These are phyloP conservation scores for Helotiales sp. DNA, from an alignment of 2,329 filamentous ascomycete species.

Conservation along the genomic window DNA sequence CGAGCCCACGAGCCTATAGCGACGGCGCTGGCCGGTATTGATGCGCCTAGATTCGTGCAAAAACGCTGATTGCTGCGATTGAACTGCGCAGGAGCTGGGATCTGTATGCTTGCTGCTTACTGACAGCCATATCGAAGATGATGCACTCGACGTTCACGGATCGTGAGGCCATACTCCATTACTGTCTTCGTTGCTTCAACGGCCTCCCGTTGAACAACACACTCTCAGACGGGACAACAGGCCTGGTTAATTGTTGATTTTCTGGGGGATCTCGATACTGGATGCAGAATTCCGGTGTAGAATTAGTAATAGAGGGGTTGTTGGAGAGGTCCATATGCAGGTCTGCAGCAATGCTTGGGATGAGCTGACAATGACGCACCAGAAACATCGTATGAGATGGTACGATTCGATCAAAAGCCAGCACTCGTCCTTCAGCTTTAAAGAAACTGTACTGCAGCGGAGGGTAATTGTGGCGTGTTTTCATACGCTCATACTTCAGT, in stretches of 20 bases:
- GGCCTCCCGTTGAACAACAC: not conserved
- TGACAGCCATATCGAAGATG: not conserved
- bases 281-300: constrained; percentile 1
- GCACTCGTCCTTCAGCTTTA: not conserved
- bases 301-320: not conserved
- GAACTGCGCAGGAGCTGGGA: constrained; percentile 2
- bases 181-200: not conserved
- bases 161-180: not conserved
- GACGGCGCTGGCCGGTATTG: constrained; percentile 18
- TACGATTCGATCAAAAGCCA: not conserved
- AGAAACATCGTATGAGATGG: constrained; percentile 18
- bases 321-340: not conserved
- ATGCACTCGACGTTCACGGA: not conserved
- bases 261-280: not conserved
- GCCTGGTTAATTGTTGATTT: not conserved
- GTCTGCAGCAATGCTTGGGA: not conserved
- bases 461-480: not conserved
- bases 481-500: constrained; percentile 3
- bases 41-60: not conserved
- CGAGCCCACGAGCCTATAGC: constrained; percentile 1
- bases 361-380: constrained; percentile 22
- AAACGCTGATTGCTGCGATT: not conserved
- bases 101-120: not conserved
- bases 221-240: not conserved
- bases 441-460: not conserved